Conservation (phyloP, 352 stramenopile species). For the Globisporangium splendens region DNA sequence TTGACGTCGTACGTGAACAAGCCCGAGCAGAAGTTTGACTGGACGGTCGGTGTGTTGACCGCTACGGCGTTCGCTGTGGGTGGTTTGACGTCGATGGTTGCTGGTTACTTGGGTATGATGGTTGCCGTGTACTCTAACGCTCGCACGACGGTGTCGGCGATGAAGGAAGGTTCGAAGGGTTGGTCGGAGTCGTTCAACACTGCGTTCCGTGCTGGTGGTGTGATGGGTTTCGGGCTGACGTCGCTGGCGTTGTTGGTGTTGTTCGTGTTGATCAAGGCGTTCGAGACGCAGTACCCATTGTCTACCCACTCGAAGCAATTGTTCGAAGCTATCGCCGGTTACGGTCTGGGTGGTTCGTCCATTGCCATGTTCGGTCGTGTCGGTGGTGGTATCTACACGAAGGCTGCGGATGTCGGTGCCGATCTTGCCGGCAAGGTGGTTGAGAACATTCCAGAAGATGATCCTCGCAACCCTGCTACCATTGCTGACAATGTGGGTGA, state of each 20-base stretch:
- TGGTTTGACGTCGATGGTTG: slow-evolving; percentile 96
- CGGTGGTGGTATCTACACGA: slow-evolving; percentile 99
- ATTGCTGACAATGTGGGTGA: slow-evolving; percentile 99
- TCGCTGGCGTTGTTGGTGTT: slow-evolving; percentile 97
- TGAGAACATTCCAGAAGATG: slow-evolving; percentile 98
- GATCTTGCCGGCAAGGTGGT: slow-evolving; percentile 99
- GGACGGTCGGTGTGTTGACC: slow-evolving; percentile 92
- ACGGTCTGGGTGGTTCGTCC: slow-evolving; percentile 96
- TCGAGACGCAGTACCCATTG: slow-evolving; percentile 90
- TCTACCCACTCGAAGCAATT: slow-evolving; percentile 82
- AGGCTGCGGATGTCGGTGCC: slow-evolving; percentile 98
- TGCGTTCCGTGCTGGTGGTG: slow-evolving; percentile 96
- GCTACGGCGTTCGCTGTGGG: slow-evolving; percentile 97
- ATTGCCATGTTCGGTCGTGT: slow-evolving; percentile 99
- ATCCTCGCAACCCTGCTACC: slow-evolving; percentile 98
- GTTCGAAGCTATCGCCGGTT: slow-evolving; percentile 97
- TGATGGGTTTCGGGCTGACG: slow-evolving; percentile 99
- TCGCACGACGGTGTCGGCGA: slow-evolving; percentile 96
- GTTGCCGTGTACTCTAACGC: slow-evolving; percentile 99
- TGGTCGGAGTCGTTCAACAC: slow-evolving; percentile 98
- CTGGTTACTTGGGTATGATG: slow-evolving; percentile 99
- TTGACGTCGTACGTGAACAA: slow-evolving; percentile 91
- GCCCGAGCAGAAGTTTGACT: slow-evolving; percentile 79
- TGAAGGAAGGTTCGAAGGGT: slow-evolving; percentile 90
- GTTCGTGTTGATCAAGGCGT: slow-evolving; percentile 95